Evolutionary conservation across 2,329 filamentous ascomycete genomes (phyloP).

Genomic region (Esteya vermicola): DNA sequence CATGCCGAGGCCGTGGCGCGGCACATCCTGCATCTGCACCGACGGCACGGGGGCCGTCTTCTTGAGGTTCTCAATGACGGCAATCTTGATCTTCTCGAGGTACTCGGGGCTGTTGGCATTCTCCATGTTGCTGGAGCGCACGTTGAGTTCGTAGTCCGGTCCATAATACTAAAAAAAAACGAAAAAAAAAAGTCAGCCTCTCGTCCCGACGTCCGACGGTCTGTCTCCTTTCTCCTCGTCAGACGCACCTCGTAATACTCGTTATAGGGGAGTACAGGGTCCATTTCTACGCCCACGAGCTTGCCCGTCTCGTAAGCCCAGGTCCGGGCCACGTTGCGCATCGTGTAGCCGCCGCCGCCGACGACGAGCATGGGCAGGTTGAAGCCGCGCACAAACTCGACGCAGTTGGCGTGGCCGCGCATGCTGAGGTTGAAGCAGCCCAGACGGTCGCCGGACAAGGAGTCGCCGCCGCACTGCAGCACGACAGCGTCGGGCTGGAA

Average conservation of each 20-base stretch:
- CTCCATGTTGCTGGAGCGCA: slow-evolving; percentile 75
- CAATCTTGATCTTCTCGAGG: slow-evolving; percentile 65
- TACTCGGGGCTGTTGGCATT: slow-evolving; percentile 80
- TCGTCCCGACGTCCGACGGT: neutral
- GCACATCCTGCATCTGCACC: slow-evolving; percentile 75
- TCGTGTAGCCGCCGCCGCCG: slow-evolving; percentile 91
- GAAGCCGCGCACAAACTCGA: slow-evolving; percentile 80
- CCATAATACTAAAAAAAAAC: slow-evolving; percentile 62
- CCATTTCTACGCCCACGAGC: slow-evolving; percentile 71
- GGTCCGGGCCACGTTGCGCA: slow-evolving; percentile 88
- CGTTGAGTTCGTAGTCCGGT: slow-evolving; percentile 80
- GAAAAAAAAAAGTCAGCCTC: neutral
- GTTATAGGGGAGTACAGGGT: slow-evolving; percentile 77
- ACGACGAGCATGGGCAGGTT: slow-evolving; percentile 79
- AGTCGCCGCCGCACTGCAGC: slow-evolving; percentile 90
- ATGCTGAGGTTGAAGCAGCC: slow-evolving; percentile 98
- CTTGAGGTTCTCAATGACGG: slow-evolving; percentile 72
- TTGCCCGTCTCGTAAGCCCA: slow-evolving; percentile 96
- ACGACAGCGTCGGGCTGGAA: slow-evolving; percentile 89
- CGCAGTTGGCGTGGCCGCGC: slow-evolving; percentile 86
- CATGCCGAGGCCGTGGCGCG: slow-evolving; percentile 46
- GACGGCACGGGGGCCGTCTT: slow-evolving; percentile 79
- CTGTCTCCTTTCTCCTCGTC: neutral
- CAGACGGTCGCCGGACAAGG: slow-evolving; percentile 80
- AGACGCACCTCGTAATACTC: slow-evolving; percentile 69